phyloP scores from a whole-genome alignment of 305 asterid genomes.

The Fraxinus ornus region DNA sequence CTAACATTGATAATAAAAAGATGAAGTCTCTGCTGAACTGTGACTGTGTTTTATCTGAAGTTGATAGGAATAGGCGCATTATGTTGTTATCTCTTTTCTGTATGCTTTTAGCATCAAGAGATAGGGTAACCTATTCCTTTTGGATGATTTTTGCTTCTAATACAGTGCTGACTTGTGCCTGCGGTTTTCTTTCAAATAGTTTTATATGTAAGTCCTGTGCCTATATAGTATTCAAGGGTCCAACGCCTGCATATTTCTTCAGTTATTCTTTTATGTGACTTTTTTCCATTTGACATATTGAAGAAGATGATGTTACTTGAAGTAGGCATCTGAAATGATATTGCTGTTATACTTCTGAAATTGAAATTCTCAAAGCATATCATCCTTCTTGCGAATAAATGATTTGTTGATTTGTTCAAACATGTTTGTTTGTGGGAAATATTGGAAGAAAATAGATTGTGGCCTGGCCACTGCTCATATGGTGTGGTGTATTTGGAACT shows the following conservation, averaged over 20 bases:
- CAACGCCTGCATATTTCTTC: slow-evolving; percentile 1
- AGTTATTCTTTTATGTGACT: slow-evolving; percentile 10
- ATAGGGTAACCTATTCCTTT: slow-evolving; percentile 48
- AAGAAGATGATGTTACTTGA: slow-evolving; percentile 62
- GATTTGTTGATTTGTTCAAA: background rate
- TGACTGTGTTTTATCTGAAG: slow-evolving; percentile 85
- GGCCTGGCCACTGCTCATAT: too few relatives aligned
- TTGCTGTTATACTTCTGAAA: background rate
- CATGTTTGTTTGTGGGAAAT: background rate
- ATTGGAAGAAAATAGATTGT: background rate
- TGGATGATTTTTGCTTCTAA: slow-evolving; percentile 49
- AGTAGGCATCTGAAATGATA: slow-evolving; percentile 36
- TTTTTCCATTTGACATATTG: slow-evolving; percentile 21
- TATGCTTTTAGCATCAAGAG: slow-evolving; percentile 52
- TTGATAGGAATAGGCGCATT: slow-evolving; percentile 79
- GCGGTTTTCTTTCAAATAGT: slow-evolving; percentile 91
- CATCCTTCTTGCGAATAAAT: background rate
- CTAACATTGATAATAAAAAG: too few relatives aligned
- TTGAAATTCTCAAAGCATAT: background rate
- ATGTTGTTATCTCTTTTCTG: slow-evolving; percentile 58
- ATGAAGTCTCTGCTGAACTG: slow-evolving; percentile 36
- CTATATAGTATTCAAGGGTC: slow-evolving; percentile 17
- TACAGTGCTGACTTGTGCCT: slow-evolving; percentile 68
- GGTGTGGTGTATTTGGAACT: too few relatives aligned
- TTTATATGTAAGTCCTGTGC: slow-evolving; percentile 62